Percentiles rank a stretch among this genome's conserved stretches.
phyloP scores from a whole-genome alignment of 1,284 basidiomycete genomes.

The Peniophora sp. region DNA sequence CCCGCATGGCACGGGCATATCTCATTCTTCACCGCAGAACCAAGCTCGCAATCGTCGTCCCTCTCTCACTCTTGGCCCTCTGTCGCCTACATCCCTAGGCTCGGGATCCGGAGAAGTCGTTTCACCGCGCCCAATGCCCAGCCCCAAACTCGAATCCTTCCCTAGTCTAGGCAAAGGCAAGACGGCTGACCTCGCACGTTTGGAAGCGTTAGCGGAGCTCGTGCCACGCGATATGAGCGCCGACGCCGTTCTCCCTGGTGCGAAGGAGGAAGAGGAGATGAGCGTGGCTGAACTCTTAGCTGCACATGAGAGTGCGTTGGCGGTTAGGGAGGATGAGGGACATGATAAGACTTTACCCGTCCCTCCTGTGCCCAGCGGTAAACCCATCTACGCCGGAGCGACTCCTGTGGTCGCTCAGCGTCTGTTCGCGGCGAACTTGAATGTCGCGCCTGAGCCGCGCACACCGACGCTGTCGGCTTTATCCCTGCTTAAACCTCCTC shows the following conservation, averaged over 20 bases:
- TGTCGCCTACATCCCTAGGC: constrained; percentile 1
- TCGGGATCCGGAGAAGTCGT: constrained; percentile 28
- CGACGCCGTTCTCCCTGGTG: constrained; percentile 16
- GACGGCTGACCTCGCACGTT: constrained; percentile 50
- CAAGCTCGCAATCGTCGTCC: too few species aligned
- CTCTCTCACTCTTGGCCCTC: neutral
- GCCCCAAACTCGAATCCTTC: constrained; percentile 50
- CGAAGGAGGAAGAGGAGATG: constrained; percentile 11
- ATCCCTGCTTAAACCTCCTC: constrained; percentile 27
- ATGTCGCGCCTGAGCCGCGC: constrained; percentile 23
- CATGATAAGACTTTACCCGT: constrained; percentile 53
- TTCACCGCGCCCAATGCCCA: constrained; percentile 53
- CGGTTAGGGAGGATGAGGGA: neutral
- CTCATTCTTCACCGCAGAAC: too few species aligned
- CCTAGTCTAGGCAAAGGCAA: constrained; percentile 37
- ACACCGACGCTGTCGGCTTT: constrained; percentile 47
- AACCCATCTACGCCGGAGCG: constrained; percentile 12
- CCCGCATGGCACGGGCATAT: too few species aligned
- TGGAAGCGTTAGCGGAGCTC: constrained; percentile 63
- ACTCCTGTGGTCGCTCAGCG: neutral
- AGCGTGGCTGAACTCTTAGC: constrained; percentile 7
- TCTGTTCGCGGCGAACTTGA: neutral
- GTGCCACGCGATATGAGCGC: constrained; percentile 28
- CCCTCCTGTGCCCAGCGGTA: constrained; percentile 41
- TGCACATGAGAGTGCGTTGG: neutral